Evolutionary conservation across 139 green algal genomes (phyloP).

Genomic region (Chlamydomonas schloesseri): DNA sequence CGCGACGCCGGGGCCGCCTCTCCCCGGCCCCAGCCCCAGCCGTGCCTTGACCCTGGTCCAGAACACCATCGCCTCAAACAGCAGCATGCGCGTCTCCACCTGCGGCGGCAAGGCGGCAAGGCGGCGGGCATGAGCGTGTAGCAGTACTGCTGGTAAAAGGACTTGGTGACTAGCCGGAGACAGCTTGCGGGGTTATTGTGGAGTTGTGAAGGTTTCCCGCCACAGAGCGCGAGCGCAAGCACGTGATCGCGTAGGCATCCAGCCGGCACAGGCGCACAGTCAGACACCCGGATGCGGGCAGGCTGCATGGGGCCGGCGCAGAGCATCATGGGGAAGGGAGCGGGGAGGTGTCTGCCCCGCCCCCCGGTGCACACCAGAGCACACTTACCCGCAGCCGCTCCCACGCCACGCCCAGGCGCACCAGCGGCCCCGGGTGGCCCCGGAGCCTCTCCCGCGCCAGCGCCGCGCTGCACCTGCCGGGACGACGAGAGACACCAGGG

Average conservation of each 20-base stretch:
- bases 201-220: too few relatives aligned
- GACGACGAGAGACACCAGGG: too few relatives aligned
- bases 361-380: neutral
- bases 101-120: neutral
- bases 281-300: neutral
- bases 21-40: neutral
- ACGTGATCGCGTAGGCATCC: too few relatives aligned
- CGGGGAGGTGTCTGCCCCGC: neutral
- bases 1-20: too few relatives aligned
- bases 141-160: too few relatives aligned
- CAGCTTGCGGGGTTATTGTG: too few relatives aligned
- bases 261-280: too few relatives aligned
- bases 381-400: slow-evolving; percentile 28
- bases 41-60: neutral
- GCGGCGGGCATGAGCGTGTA: too few relatives aligned
- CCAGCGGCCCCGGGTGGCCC: slow-evolving; percentile 23
- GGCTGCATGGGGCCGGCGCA: neutral
- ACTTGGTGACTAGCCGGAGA: too few relatives aligned
- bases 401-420: slow-evolving; percentile 19
- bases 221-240: neutral
- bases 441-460: slow-evolving; percentile 66
- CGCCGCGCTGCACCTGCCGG: slow-evolving; percentile 66
- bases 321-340: neutral
- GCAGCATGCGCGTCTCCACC: slow-evolving; percentile 39
- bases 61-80: slow-evolving; percentile 5